Percentiles rank a stretch among this genome's conserved stretches.
phyloP scores from a whole-genome alignment of 2,329 filamentous ascomycete species.

The Cladosporium phlei region DNA sequence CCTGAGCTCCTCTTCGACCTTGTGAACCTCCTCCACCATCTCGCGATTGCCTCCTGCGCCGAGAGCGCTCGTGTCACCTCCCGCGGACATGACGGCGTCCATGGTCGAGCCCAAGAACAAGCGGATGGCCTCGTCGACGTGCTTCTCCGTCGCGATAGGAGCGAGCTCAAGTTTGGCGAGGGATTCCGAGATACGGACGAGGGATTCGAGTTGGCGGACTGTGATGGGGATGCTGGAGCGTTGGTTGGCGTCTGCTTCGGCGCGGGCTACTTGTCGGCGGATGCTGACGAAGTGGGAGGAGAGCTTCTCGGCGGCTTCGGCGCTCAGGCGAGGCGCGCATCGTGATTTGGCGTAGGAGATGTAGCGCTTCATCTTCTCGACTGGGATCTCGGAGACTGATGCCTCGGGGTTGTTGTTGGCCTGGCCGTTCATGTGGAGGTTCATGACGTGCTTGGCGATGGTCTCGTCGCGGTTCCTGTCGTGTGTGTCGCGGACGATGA shows the following conservation, averaged over 20 bases:
- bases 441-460: conserved; percentile 96
- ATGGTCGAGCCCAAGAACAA: conserved; percentile 95
- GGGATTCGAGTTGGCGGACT: conserved; percentile 92
- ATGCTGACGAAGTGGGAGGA: conserved; percentile 97
- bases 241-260: conserved; percentile 82
- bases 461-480: conserved; percentile 82
- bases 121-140: conserved; percentile 95
- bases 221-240: conserved; percentile 96
- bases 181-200: conserved; percentile 94
- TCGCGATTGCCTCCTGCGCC: conserved; percentile 74
- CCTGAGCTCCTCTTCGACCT: conserved; percentile 84
- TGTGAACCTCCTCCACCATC: conserved; percentile 81
- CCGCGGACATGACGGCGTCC: conserved; percentile 67
- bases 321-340: conserved; percentile 84
- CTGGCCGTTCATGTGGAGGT: conserved; percentile 88
- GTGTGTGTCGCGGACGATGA: conserved; percentile 95
- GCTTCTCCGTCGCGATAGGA: conserved; percentile 78
- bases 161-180: conserved; percentile 86
- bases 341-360: conserved; percentile 96
- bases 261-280: conserved; percentile 84
- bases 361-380: conserved; percentile 96
- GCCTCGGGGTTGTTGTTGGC: conserved; percentile 74
- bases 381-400: conserved; percentile 78
- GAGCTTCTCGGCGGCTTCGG: conserved; percentile 89
- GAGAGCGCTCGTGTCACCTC: conserved; percentile 65